Conservation (phyloP, 2,329 filamentous ascomycete species). For the Colletotrichum sp. region DNA sequence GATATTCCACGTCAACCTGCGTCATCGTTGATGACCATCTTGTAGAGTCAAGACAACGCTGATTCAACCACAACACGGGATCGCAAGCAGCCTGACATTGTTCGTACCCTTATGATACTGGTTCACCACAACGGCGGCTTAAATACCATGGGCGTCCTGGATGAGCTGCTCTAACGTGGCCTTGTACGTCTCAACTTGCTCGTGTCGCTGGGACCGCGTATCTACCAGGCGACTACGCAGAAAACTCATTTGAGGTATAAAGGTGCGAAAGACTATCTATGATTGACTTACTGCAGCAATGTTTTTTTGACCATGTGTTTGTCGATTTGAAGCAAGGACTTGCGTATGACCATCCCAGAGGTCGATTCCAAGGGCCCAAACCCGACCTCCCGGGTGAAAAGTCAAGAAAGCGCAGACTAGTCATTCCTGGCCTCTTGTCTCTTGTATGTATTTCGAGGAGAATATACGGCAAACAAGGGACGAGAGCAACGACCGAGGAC, state of each 20-base stretch:
- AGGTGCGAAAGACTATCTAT: neutral
- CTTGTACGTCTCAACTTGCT: neutral
- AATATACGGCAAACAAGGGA: neutral
- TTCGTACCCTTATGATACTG: rapidly evolving
- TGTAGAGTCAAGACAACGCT: neutral
- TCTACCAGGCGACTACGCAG: rapidly evolving
- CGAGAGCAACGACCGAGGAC: rapidly evolving
- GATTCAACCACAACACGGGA: neutral
- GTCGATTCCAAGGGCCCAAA: rapidly evolving
- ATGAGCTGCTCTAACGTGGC: neutral
- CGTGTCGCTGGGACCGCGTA: neutral
- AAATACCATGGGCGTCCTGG: rapidly evolving
- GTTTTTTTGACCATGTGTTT: too few species aligned
- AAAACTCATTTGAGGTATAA: neutral
- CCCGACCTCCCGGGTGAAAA: rapidly evolving
- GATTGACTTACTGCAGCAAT: neutral
- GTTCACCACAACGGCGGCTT: neutral
- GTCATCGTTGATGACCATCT: neutral
- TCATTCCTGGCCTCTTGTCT: neutral
- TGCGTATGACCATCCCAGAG: neutral
- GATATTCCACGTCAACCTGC: neutral
- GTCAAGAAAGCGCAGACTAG: neutral
- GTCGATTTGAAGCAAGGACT: too few species aligned
- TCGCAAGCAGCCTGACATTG: rapidly evolving
- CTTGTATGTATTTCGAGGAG: neutral